A percentile compares a stretch with the other conserved stretches of the same genome.
Evolutionary conservation across 305 asterid species (phyloP).

Genomic region (Caryopteris hybrid): DNA sequence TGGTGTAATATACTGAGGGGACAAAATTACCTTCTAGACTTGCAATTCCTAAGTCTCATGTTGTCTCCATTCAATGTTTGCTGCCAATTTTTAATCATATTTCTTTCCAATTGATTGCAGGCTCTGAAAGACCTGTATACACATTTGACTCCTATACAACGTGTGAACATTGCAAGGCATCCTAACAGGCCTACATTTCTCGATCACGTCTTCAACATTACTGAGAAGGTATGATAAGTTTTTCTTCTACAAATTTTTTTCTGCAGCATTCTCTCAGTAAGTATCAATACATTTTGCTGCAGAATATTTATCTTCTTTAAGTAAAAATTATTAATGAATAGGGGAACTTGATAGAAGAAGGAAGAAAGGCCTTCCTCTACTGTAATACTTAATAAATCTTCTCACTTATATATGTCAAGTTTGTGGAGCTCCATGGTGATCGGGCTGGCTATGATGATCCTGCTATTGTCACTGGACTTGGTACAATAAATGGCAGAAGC

Average conservation of each 20-base stretch:
- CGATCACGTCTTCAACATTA: conserved; percentile 88
- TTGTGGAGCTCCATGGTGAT: conserved; percentile 99
- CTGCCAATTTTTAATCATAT: conserved; percentile 1
- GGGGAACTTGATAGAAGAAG: conserved; percentile 3
- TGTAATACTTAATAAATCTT: conserved; percentile 7
- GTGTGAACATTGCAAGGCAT: conserved; percentile 87
- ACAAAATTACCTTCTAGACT: conserved; percentile 1
- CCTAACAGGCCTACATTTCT: conserved; percentile 98
- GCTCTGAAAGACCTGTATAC: conserved; percentile 75
- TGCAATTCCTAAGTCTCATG: not conserved
- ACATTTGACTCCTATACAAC: conserved; percentile 85
- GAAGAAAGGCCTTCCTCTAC: conserved; percentile 9
- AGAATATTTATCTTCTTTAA: not conserved
- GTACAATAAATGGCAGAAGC: conserved; percentile 79
- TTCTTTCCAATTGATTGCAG: conserved; percentile 37
- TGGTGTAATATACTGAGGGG: not conserved
- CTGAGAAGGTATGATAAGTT: conserved; percentile 58
- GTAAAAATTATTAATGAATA: not conserved
- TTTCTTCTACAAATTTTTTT: conserved; percentile 12
- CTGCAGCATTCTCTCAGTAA: not conserved
- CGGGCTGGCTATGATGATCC: conserved; percentile 99
- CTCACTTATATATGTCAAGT: conserved; percentile 37
- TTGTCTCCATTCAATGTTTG: not conserved
- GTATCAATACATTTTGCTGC: conserved; percentile 1
- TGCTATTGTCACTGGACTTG: conserved; percentile 92